phyloP scores from a whole-genome alignment of 345 rosid species.

The Eucalyptus pauciflora region DNA sequence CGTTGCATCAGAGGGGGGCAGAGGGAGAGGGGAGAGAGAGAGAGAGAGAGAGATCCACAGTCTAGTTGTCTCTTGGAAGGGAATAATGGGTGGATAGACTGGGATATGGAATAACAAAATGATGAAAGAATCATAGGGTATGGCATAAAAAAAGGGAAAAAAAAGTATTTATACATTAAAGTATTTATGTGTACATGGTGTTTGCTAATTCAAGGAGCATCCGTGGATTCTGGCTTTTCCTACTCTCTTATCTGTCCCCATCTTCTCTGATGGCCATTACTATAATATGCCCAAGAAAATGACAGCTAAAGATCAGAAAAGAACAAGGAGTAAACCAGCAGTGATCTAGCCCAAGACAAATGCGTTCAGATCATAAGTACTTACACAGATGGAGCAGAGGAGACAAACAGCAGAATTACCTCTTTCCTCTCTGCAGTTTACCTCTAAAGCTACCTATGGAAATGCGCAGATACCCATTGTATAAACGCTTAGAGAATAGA shows the following conservation, averaged over 20 bases:
- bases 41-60: not conserved
- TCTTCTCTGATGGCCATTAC: not conserved
- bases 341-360: not conserved
- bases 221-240: not conserved
- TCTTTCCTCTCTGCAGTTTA: not conserved
- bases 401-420: not conserved
- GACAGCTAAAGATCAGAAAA: not conserved
- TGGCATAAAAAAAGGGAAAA: not conserved
- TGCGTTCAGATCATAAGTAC: not conserved
- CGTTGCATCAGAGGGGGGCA: not conserved
- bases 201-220: not conserved
- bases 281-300: not conserved
- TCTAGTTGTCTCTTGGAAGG: not conserved
- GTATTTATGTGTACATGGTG: not conserved
- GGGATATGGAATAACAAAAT: not conserved
- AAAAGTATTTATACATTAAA: not conserved
- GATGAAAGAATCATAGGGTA: not conserved
- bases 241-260: not conserved
- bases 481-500: not conserved
- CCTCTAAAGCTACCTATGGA: not conserved
- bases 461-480: not conserved
- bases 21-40: not conserved
- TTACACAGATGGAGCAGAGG: not conserved
- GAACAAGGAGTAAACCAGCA: not conserved
- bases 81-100: not conserved